These are phyloP conservation scores for Alternaria atra DNA, from an alignment of 2,329 filamentous ascomycete genomes.

Conservation along the genomic window DNA sequence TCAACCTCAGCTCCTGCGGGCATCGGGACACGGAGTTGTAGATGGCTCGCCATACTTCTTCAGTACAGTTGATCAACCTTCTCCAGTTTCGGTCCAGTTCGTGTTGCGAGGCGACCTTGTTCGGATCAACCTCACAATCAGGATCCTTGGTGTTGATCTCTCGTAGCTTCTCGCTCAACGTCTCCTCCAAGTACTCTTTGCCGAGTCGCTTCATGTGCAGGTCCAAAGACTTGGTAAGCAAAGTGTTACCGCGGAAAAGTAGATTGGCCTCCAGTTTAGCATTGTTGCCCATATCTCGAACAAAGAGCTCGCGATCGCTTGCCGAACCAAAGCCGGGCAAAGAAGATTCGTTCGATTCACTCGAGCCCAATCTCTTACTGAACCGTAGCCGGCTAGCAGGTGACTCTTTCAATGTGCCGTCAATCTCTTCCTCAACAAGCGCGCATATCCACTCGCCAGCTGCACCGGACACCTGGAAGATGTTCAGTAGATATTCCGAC, in stretches of 20 bases:
- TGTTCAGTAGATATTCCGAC: constrained; percentile 87
- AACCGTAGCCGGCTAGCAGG: constrained; percentile 73
- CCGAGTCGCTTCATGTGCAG: constrained; percentile 95
- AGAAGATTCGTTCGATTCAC: constrained; percentile 68
- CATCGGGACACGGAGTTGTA: constrained; percentile 76
- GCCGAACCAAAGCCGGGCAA: constrained; percentile 49
- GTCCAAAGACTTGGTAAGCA: constrained; percentile 92
- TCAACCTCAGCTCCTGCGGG: constrained; percentile 81
- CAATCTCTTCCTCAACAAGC: constrained; percentile 95
- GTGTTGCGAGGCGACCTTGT: constrained; percentile 71
- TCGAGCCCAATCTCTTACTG: constrained; percentile 74
- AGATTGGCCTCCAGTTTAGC: constrained; percentile 90
- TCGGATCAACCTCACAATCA: constrained; percentile 95
- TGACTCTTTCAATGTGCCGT: constrained; percentile 85
- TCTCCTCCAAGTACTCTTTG: constrained; percentile 89
- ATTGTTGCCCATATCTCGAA: constrained; percentile 80
- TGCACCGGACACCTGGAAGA: constrained; percentile 90
- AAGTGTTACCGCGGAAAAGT: constrained; percentile 91
- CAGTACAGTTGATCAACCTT: constrained; percentile 77
- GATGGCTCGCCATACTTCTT: constrained; percentile 86
- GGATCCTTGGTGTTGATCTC: constrained; percentile 92
- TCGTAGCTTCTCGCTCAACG: constrained; percentile 81
- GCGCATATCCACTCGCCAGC: constrained; percentile 91
- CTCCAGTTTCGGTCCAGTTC: constrained; percentile 87
- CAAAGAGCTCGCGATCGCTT: constrained; percentile 74